Conservation (phyloP, 73 alveolate species). For the Stentor roeselii region DNA sequence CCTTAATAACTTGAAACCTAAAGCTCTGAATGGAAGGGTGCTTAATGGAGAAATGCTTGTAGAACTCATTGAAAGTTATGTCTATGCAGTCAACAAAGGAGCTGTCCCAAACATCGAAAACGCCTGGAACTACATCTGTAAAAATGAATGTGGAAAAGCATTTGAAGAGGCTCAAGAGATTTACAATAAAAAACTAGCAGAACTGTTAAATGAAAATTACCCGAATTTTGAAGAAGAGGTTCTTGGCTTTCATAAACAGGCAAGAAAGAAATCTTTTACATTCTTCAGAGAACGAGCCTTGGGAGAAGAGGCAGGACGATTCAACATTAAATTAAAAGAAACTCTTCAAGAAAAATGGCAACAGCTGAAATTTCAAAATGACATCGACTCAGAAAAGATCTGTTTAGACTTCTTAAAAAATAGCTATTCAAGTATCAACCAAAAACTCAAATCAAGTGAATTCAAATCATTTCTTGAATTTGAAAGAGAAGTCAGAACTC, state of each 20-base stretch:
- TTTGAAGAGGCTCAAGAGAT: conserved; percentile 47
- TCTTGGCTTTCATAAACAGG: conserved; percentile 47
- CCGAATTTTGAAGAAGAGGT: conserved; percentile 36
- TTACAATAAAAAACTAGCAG: conserved; percentile 36
- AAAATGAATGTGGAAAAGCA: conserved; percentile 69
- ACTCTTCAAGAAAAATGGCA: conserved; percentile 1
- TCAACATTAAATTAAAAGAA: background rate
- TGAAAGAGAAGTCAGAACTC: conserved; percentile 40
- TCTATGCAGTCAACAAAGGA: conserved; percentile 78
- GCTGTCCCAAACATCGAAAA: conserved; percentile 80
- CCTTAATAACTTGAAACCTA: conserved; percentile 79
- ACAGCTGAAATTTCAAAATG: background rate
- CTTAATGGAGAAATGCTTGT: conserved; percentile 83
- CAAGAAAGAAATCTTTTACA: conserved; percentile 25
- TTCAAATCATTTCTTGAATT: conserved; percentile 51
- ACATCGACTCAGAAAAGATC: conserved; percentile 35
- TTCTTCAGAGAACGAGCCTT: background rate
- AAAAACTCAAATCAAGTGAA: conserved; percentile 64
- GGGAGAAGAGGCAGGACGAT: background rate
- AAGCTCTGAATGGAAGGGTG: conserved; percentile 80
- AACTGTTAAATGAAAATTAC: background rate
- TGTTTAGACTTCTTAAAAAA: conserved; percentile 48
- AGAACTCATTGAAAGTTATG: conserved; percentile 62
- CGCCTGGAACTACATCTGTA: conserved; percentile 78
- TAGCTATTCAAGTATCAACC: conserved; percentile 54